Evolutionary conservation across 495 filamentous ascomycete species (phyloP).

Genomic region (Aspergillus baeticus): DNA sequence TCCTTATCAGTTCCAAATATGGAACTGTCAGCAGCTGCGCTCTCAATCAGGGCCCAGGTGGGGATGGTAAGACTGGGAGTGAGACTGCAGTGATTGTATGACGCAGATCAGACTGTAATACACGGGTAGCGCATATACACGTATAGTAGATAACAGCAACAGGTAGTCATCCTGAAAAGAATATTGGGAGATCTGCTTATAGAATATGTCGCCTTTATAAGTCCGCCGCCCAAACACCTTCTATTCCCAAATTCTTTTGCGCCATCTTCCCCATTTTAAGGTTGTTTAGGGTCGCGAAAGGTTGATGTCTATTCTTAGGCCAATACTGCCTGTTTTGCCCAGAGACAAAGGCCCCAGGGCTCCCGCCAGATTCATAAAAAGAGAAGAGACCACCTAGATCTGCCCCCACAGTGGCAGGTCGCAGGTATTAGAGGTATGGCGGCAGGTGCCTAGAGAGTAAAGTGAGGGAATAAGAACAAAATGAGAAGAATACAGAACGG

Average conservation of each 20-base stretch:
- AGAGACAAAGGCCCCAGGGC: not conserved
- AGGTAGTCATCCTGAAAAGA: slow-evolving; percentile 4
- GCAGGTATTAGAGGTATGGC: slow-evolving; percentile 7
- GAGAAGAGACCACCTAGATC: not conserved
- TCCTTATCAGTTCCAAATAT: not conserved
- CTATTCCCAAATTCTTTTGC: slow-evolving; percentile 3
- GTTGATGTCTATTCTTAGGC: not conserved
- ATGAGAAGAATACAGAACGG: slow-evolving; percentile 8
- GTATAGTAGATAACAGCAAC: slow-evolving; percentile 1
- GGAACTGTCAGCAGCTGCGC: not conserved
- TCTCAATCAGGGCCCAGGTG: not conserved
- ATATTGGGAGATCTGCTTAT: slow-evolving; percentile 14
- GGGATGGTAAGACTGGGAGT: not conserved
- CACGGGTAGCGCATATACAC: not conserved
- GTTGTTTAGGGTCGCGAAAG: not conserved
- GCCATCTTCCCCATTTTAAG: not conserved
- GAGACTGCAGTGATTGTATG: not conserved
- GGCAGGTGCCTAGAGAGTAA: not conserved
- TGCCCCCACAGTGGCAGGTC: slow-evolving; percentile 3
- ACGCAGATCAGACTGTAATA: not conserved
- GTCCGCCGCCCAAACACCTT: slow-evolving; percentile 7
- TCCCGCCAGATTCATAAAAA: not conserved
- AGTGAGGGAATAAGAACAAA: slow-evolving; percentile 5
- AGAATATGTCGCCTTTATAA: slow-evolving; percentile 7
- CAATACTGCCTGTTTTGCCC: not conserved